Evolutionary conservation across 345 rosid species (phyloP), one percentile per base, ranked within the genome.

Genomic region (Nasturtium officinale): DNA sequence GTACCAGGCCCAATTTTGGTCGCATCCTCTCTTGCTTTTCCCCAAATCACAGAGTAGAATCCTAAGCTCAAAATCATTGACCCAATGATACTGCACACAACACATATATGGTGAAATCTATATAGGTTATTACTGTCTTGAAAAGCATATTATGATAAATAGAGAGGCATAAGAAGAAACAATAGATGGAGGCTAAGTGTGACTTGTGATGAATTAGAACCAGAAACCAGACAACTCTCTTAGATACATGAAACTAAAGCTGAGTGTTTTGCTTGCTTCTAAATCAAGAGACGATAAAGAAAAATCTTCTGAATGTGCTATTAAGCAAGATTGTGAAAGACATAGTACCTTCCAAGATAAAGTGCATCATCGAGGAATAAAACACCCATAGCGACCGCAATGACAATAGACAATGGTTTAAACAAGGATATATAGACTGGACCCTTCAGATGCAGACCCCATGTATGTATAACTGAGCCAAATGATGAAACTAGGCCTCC

Each of bases 341-440:
- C 18, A 33, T 18, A 4, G 28, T 64, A 73, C 85, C 87, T 74
- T n/a, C 83, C 87, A 23, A 79, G 71, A 70, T 69, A 33, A 50
- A 84, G 74, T 38, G 71, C 42, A 12, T 84, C 85, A 1, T 79
- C 82, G 0, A 82, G 82, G 70, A 84, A 80, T 2, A 82, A 25
- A 46, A 62, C 58, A 29, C 72, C 69, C 80, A 74, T 74, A 11
- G 21, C 33, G 1, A 78, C 87, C 0, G 87, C 83, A 62, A 74
- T 74, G 7, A 68, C 82, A 52, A 81, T 77, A 23, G 84, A 77
- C 38, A 83, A 26, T 0, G 86, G 87, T 72, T 59, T 83, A 69
- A 83, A 83, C 60, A 43, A 74, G 7, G 83, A 73, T 18, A 81
- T 45, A 51, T 81, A 84, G n/a, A 81, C 81, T 3, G 85, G 84